These are phyloP conservation scores for Rusavskia elegans DNA, from an alignment of 495 filamentous ascomycete genomes.

Conservation along the genomic window DNA sequence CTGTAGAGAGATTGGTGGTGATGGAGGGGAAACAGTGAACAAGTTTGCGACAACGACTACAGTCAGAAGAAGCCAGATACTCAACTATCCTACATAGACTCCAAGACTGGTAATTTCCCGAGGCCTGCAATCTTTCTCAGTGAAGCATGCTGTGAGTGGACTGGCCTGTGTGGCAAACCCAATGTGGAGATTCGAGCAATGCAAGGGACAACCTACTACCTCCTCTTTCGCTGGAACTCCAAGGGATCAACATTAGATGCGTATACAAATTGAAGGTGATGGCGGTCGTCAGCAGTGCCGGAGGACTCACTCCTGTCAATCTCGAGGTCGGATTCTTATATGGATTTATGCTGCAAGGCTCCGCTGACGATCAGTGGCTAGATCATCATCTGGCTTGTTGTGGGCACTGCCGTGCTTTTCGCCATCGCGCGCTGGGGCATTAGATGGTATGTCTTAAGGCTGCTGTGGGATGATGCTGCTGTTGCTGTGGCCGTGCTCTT, in stretches of 20 bases:
- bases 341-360: not conserved
- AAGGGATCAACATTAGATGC: not conserved
- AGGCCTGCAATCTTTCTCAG: no score
- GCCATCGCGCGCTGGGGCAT: slow-evolving; percentile 3
- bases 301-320: not conserved
- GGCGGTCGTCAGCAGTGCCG: not conserved
- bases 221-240: no score
- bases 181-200: no score
- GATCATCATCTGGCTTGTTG: slow-evolving; percentile 8
- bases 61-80: no score
- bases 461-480: slow-evolving; percentile 2
- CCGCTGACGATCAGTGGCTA: not conserved
- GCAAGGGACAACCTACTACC: no score
- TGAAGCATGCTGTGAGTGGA: no score
- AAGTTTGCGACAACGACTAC: no score
- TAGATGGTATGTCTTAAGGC: not conserved
- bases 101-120: no score
- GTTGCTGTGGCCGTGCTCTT: slow-evolving; percentile 2
- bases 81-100: no score
- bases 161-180: no score
- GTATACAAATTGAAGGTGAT: not conserved
- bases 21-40: no score
- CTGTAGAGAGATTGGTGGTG: no score
- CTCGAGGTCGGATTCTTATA: not conserved
- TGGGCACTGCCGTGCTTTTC: slow-evolving; percentile 6